These are phyloP conservation scores for Epichloe aotearoae DNA, from an alignment of 2,329 filamentous ascomycete species.

Conservation along the genomic window DNA sequence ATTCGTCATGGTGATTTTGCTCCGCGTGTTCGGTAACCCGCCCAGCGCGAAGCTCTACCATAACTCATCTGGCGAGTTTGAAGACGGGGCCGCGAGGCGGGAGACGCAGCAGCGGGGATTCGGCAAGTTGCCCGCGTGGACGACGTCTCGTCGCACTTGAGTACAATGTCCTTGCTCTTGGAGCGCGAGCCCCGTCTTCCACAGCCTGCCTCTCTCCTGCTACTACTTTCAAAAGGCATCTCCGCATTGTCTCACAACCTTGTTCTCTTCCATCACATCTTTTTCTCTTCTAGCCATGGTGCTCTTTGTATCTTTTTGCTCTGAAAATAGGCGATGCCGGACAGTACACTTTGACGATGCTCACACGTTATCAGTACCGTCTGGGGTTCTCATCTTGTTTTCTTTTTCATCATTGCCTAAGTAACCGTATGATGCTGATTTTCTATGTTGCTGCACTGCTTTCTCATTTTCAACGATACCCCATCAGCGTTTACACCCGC, in stretches of 20 bases:
- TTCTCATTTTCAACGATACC: slow-evolving; percentile 26
- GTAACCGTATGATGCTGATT: slow-evolving; percentile 3
- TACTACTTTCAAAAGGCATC: not conserved
- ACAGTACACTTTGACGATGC: slow-evolving; percentile 31
- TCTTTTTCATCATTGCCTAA: not conserved
- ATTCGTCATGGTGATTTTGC: slow-evolving; percentile 51
- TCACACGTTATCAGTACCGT: slow-evolving; percentile 35
- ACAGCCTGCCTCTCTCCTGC: not conserved
- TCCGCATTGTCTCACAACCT: slow-evolving; percentile 4
- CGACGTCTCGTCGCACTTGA: slow-evolving; percentile 18
- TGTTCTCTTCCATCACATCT: not conserved
- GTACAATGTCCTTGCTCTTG: not conserved
- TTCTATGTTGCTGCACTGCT: slow-evolving; percentile 11
- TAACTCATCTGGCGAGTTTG: slow-evolving; percentile 31
- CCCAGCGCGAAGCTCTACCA: slow-evolving; percentile 32
- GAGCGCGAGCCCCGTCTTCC: slow-evolving; percentile 4
- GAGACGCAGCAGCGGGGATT: slow-evolving; percentile 48
- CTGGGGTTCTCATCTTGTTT: not conserved
- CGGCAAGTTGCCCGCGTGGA: slow-evolving; percentile 26
- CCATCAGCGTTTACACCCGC: slow-evolving; percentile 32
- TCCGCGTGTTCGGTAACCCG: slow-evolving; percentile 45
- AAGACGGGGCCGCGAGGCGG: slow-evolving; percentile 48
- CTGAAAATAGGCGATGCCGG: not conserved
- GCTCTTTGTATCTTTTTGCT: not conserved
- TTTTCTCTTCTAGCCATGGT: too few species aligned